A percentile compares a stretch with the other conserved stretches of the same genome.
Evolutionary conservation across 2,329 filamentous ascomycete species (phyloP).

Genomic region (Akanthomyces muscarius): DNA sequence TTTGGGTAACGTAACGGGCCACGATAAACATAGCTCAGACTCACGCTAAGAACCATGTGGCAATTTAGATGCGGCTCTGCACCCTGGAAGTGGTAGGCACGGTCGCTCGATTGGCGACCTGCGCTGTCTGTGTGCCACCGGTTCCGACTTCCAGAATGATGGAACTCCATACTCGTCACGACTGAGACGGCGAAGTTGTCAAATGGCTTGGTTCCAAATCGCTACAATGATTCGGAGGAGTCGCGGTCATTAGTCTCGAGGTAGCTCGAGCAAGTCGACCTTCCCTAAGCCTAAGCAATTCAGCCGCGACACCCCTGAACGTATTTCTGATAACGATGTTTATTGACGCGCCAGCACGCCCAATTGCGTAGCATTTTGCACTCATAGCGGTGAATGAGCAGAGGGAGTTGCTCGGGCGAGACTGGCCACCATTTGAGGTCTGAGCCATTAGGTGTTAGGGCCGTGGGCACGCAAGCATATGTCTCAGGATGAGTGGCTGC

Average conservation of each 20-base stretch:
- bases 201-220: neutral
- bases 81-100: neutral
- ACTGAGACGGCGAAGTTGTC: neutral
- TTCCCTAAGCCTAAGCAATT: too few species aligned
- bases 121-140: neutral
- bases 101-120: neutral
- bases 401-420: too few species aligned
- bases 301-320: too few species aligned
- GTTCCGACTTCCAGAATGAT: neutral
- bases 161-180: neutral
- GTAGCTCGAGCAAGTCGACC: too few species aligned
- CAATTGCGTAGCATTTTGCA: too few species aligned
- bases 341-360: too few species aligned
- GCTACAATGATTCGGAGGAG: too few species aligned
- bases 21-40: neutral
- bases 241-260: too few species aligned
- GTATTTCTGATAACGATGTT: too few species aligned
- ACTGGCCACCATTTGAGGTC: too few species aligned
- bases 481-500: neutral
- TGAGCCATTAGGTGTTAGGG: too few species aligned
- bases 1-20: neutral
- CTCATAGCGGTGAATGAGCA: too few species aligned
- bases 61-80: slow-evolving; percentile 7
- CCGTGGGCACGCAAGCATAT: neutral
- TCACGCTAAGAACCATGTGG: neutral